Conservation (phyloP, 208 protist genomes). For the Trypanosoma caninum region DNA sequence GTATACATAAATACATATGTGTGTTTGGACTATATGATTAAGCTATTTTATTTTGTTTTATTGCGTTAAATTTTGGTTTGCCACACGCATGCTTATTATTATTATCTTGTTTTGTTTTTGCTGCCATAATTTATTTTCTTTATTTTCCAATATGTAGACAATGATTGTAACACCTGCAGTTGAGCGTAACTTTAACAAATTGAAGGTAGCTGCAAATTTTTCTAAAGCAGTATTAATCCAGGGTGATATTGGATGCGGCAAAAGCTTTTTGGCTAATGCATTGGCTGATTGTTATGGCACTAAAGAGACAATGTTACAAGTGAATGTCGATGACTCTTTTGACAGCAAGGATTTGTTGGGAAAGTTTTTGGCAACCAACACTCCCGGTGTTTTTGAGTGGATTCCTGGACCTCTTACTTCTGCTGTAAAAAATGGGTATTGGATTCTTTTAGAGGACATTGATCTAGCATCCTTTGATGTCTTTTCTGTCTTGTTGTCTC, state of each 20-base stretch:
- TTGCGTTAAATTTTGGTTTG: too few species aligned
- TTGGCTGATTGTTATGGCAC: constrained; percentile 53
- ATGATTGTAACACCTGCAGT: constrained; percentile 77
- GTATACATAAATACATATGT: too few species aligned
- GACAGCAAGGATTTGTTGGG: constrained; percentile 99
- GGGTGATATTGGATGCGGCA: constrained; percentile 84
- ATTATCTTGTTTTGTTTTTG: constrained; percentile 8
- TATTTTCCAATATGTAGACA: constrained; percentile 9
- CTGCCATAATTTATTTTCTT: constrained; percentile 16
- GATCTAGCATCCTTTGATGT: constrained; percentile 98
- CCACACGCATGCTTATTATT: too few species aligned
- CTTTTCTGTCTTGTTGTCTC: constrained; percentile 94
- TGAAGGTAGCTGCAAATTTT: constrained; percentile 52
- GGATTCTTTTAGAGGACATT: constrained; percentile 99
- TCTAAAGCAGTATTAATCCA: constrained; percentile 82
- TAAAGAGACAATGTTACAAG: constrained; percentile 77
- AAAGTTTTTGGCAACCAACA: constrained; percentile 98
- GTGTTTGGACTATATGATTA: too few species aligned
- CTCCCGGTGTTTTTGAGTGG: constrained; percentile 98
- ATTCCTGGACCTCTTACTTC: constrained; percentile 95
- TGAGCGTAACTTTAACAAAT: constrained; percentile 59
- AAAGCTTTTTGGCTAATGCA: constrained; percentile 65
- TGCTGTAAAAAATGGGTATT: constrained; percentile 95
- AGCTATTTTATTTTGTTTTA: too few species aligned
- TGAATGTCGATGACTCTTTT: constrained; percentile 97